Base-by-base conservation (phyloP, 2,329 filamentous ascomycete genomes). In the Didymellaceae sp. region DNA sequence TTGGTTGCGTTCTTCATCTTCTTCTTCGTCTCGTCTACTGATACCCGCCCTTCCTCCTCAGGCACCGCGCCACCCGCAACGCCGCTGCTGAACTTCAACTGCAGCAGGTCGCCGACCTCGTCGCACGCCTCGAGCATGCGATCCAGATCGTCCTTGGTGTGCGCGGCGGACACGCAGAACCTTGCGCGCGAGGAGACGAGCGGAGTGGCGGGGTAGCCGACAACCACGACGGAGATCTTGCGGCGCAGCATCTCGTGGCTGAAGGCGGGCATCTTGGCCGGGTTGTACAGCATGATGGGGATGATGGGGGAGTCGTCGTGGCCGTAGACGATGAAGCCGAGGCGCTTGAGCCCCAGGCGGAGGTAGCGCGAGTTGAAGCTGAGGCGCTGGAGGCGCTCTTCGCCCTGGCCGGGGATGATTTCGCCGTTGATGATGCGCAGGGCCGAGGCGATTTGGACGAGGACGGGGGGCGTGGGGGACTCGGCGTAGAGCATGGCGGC, bases 351-450 rank as follows among this genome's bases (percentile, higher is more conserved):
- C 61, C 94, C 94, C 21, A 99, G 86, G 52, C 94, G 90, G n/a
- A 99, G 89, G 73, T 99, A 99, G 37, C 94, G 87, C 17, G 92
- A 97, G 82, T 99, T 99, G 83, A 97, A 99, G 40, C 93, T 92
- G 61, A 99, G 89, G 63, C 94, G 88, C 77, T 97, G 92, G 34
- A 99, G 83, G 58, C 94, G 89, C 78, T 99, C 94, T 74, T 96
- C 90, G 50, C 94, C 94, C 76, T 99, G 92, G 4, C 93, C 93
- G 13, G 92, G 92, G 49, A 84, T 82, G 32, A 97, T 78, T 53
- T 97, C 92, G 44, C 94, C 94, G 41, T 85, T 87, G 72, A 99
- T 99, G 65, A 97, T 87, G 64, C 86, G 87, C 43, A 99, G 83
- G 3, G 93, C 89, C 22, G 88, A 87, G 37, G 90, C 81, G 65